These are phyloP conservation scores for Echites panduratus DNA, from an alignment of 257 asterid genomes.

Conservation along the genomic window DNA sequence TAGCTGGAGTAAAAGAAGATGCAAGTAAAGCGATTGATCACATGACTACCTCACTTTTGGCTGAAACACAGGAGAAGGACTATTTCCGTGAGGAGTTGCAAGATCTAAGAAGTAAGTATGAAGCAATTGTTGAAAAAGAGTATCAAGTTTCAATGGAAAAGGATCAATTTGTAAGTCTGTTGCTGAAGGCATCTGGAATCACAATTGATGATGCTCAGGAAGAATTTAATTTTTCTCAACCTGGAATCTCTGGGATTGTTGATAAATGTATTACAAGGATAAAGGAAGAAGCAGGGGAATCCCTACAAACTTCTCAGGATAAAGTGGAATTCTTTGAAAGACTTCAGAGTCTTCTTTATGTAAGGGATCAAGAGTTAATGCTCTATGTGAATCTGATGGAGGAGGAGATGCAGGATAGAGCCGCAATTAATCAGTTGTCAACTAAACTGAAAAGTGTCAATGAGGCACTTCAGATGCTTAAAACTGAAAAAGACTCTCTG, in stretches of 20 bases:
- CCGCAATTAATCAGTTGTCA: constrained; percentile 40
- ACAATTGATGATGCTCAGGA: constrained; percentile 28
- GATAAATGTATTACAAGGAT: constrained; percentile 57
- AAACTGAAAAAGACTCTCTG: constrained; percentile 51
- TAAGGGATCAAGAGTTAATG: constrained; percentile 54
- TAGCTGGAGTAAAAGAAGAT: constrained; percentile 44
- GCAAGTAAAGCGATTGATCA: constrained; percentile 47
- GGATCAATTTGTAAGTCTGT: constrained; percentile 42
- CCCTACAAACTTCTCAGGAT: constrained; percentile 36
- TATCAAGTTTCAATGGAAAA: constrained; percentile 36
- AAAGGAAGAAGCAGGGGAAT: constrained; percentile 38
- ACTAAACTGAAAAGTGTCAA: constrained; percentile 33
- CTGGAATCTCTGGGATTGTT: constrained; percentile 39
- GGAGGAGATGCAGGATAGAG: constrained; percentile 48
- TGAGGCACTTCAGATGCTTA: constrained; percentile 40
- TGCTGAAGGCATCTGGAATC: constrained; percentile 71
- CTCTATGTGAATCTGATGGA: constrained; percentile 49
- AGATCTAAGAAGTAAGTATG: constrained; percentile 40
- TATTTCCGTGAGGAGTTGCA: constrained; percentile 57
- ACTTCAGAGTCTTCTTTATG: constrained; percentile 57
- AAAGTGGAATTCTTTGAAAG: constrained; percentile 40
- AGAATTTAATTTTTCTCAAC: constrained; percentile 31
- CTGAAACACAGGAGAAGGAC: constrained; percentile 54
- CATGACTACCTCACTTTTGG: constrained; percentile 49
- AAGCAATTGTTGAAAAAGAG: constrained; percentile 22